Evolutionary conservation across 176 grass and related monocot species (phyloP).

Genomic region (Hsuehochloa calcarea): DNA sequence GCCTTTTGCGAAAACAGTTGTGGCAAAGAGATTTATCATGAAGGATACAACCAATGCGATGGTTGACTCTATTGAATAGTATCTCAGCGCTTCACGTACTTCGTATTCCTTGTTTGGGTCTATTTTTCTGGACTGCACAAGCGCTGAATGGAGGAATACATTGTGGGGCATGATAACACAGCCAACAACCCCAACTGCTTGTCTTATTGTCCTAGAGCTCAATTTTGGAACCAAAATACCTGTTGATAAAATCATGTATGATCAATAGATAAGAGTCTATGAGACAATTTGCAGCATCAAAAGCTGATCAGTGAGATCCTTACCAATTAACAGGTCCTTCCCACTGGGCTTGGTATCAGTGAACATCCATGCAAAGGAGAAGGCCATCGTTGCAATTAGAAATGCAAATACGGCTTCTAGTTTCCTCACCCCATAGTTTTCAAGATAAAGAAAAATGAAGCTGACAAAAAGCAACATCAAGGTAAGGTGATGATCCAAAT

Average conservation of each 20-base stretch:
- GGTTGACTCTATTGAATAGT: conserved; percentile 96
- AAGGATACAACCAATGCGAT: conserved; percentile 76
- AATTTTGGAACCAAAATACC: conserved; percentile 89
- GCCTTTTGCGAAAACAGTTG: conserved; percentile 89
- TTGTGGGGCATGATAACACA: conserved; percentile 99
- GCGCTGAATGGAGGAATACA: conserved; percentile 94
- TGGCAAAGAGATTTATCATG: conserved; percentile 94
- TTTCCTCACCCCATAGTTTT: conserved; percentile 98
- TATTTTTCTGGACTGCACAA: conserved; percentile 92
- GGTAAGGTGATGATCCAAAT: background rate
- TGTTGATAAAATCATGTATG: conserved; percentile 30
- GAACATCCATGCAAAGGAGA: conserved; percentile 97
- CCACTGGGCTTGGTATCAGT: conserved; percentile 68
- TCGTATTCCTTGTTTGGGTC: conserved; percentile 80
- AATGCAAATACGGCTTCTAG: conserved; percentile 85
- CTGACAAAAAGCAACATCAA: conserved; percentile 43
- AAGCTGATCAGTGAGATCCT: conserved; percentile 22
- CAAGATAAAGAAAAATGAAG: conserved; percentile 94
- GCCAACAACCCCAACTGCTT: conserved; percentile 96
- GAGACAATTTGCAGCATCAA: background rate
- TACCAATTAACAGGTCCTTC: conserved; percentile 76
- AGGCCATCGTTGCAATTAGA: conserved; percentile 89
- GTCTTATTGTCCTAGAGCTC: conserved; percentile 89
- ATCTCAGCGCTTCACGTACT: conserved; percentile 89
- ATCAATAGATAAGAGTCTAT: conserved; percentile 15